Evolutionary conservation across 2,329 filamentous ascomycete species (phyloP).

Genomic region (Phialemoniopsis sp.): DNA sequence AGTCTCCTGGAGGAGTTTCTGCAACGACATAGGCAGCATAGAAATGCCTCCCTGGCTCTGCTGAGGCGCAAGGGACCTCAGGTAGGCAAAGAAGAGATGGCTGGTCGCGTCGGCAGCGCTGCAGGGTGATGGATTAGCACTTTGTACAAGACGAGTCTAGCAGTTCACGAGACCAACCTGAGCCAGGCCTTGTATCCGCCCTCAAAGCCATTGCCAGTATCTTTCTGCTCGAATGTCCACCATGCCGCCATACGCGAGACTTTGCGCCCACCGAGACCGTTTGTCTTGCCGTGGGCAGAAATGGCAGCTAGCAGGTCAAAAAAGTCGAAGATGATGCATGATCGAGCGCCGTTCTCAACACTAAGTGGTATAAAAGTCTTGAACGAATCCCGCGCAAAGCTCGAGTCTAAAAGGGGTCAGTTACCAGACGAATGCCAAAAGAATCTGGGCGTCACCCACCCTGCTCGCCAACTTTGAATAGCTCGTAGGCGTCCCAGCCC

Average conservation of each 20-base stretch:
- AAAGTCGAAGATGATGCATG: conserved; percentile 90
- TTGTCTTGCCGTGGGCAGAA: conserved; percentile 87
- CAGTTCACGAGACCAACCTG: conserved; percentile 55
- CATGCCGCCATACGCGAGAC: conserved; percentile 92
- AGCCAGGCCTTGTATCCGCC: conserved; percentile 89
- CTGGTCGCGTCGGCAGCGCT: conserved; percentile 90
- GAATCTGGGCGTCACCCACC: conserved; percentile 47
- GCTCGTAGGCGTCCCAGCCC: conserved; percentile 94
- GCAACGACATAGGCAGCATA: conserved; percentile 81
- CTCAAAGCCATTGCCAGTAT: conserved; percentile 88
- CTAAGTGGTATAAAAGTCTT: conserved; percentile 94
- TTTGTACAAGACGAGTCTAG: not conserved
- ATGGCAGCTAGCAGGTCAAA: conserved; percentile 90
- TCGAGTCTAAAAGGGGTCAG: conserved; percentile 62
- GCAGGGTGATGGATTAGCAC: conserved; percentile 21
- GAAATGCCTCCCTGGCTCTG: conserved; percentile 75
- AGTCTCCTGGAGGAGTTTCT: conserved; percentile 85
- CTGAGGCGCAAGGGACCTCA: conserved; percentile 85
- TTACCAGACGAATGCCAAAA: not conserved
- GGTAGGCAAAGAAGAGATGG: conserved; percentile 96
- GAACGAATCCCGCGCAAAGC: conserved; percentile 88
- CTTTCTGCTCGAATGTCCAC: conserved; percentile 95
- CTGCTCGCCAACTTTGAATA: conserved; percentile 91
- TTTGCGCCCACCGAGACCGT: conserved; percentile 89
- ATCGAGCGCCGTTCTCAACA: conserved; percentile 79